Evolutionary conservation across 129 eudicot species (phyloP).

Genomic region (Escallonia rubra): DNA sequence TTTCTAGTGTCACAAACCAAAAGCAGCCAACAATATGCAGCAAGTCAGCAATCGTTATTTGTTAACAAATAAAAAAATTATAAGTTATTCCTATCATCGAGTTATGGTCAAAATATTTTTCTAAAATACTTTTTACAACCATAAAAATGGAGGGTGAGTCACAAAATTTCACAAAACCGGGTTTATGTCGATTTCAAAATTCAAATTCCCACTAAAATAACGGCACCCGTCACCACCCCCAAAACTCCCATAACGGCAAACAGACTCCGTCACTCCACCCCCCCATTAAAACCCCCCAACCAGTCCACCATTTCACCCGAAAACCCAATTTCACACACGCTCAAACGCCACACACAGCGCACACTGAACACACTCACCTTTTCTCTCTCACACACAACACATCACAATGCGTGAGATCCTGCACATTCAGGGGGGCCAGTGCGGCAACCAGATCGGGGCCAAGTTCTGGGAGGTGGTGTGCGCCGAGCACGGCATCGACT

Average conservation of each 20-base stretch:
- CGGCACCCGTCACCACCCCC: constrained; percentile 11
- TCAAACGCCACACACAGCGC: constrained; percentile 8
- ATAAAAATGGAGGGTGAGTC: no score
- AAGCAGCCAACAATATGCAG: no score
- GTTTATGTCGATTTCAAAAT: constrained; percentile 6
- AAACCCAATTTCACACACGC: constrained; percentile 1
- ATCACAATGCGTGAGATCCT: constrained; percentile 61
- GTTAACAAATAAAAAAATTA: no score
- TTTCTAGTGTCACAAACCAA: no score
- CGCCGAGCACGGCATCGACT: constrained; percentile 77
- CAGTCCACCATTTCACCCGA: constrained; percentile 14
- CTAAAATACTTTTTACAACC: no score
- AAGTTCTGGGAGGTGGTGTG: constrained; percentile 66
- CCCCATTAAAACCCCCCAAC: constrained; percentile 16
- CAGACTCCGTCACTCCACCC: constrained; percentile 18
- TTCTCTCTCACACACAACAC: neutral
- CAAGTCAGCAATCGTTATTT: no score
- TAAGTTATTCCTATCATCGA: no score
- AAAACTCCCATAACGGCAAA: constrained; percentile 1
- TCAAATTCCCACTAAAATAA: constrained; percentile 15
- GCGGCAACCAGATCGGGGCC: constrained; percentile 82
- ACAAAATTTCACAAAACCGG: no score
- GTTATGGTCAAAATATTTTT: no score
- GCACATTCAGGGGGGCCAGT: constrained; percentile 76
- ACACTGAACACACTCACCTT: neutral